Base-by-base conservation (phyloP, 2,329 filamentous ascomycete species). In the Bipolaris oryzae region DNA sequence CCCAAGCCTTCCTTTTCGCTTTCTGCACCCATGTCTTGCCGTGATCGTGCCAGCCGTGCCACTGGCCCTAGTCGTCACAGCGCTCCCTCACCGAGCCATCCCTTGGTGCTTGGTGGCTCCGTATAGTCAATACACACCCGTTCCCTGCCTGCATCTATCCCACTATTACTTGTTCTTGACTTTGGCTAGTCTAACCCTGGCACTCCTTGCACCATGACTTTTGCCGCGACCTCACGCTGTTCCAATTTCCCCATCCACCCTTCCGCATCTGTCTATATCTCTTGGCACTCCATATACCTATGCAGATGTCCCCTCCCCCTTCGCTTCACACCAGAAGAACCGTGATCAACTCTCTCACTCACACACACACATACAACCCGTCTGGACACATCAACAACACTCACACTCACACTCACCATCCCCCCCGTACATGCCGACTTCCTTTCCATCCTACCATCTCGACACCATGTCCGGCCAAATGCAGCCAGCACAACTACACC, bases 1-100 rank as follows among this genome's bases (percentile, higher is more conserved):
- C 61, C 49, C 61, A 67, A 66, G 63, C 63, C 58, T 73, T 72
- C 68, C 67, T 75, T 71, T 72, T 73, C 69, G 65, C 68, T 57
- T 66, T 64, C 66, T 72, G 66, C 68, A 64, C 48, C 51, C 51
- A 53, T 56, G 54, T 50, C 68, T 66, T 59, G 66, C 54, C 68
- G 64, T 71, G 66, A 74, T 74, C 68, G 68, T 72, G 72, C 73
- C 69, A 76, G 70, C 73, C 73, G 73, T 76, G 73, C 70, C 72
- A 73, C 72, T 72, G 66, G 58, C 66, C 67, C 69, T 69, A 63
- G 62, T 70, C 64, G 70, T 74, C 67, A 70, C 72, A 68, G 69
- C 67, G 60, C 69, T 74, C 72, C 70, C 73, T 73, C 68, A 68
- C 63, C 62, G 64, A 68, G 62, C 67, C 65, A 69, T 72, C 65